Percentiles rank a stretch among this genome's conserved stretches.
phyloP scores from a whole-genome alignment of 2,329 filamentous ascomycete species.

The Epichloe gansuensis region DNA sequence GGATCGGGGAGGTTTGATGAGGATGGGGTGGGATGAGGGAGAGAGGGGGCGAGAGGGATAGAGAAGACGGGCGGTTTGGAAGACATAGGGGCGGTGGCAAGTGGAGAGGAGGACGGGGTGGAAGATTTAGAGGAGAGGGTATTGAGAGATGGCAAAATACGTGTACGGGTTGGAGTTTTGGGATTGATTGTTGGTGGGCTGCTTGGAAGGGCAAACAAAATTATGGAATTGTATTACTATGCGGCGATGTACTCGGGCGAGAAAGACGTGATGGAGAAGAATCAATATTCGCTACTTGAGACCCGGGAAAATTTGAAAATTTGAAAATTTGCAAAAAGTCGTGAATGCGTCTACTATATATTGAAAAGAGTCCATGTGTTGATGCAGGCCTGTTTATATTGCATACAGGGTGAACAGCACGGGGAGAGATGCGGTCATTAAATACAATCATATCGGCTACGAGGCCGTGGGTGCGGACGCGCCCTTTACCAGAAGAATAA shows the following conservation, averaged over 20 bases:
- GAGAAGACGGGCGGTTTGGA: constrained; percentile 21
- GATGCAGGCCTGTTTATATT: neutral
- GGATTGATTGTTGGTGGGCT: neutral
- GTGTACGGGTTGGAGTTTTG: neutral
- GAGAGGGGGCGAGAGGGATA: constrained; percentile 26
- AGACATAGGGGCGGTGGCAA: constrained; percentile 24
- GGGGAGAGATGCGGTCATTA: neutral
- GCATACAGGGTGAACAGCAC: neutral
- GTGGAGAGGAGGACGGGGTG: constrained; percentile 23
- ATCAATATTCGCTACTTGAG: neutral
- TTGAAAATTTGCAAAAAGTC: neutral
- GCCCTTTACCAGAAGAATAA: neutral
- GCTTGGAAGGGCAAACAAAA: neutral
- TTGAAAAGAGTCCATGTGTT: neutral
- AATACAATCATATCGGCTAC: neutral
- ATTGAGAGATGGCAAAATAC: neutral
- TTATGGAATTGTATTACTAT: neutral
- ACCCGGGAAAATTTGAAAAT: too few relatives aligned
- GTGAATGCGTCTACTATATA: neutral
- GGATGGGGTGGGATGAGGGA: constrained; percentile 12
- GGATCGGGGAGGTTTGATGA: constrained; percentile 17
- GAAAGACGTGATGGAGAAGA: neutral
- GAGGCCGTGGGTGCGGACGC: neutral
- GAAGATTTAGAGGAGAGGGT: constrained; percentile 19
- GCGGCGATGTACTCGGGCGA: neutral